Evolutionary conservation across 2,329 filamentous ascomycete genomes (phyloP).

Genomic region (Pseudocercospora crystallina): DNA sequence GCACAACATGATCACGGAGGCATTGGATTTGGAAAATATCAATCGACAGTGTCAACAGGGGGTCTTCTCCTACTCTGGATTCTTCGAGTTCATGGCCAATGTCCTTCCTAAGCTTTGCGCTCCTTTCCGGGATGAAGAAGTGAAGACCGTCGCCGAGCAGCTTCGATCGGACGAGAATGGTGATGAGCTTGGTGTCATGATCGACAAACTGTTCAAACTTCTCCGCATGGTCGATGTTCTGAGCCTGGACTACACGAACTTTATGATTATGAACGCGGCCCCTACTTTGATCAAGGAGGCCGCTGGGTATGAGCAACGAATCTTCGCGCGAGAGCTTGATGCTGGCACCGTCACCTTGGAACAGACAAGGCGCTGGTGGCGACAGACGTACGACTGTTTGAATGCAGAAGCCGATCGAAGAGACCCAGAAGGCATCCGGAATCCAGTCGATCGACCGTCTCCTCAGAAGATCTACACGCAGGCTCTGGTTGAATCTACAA

Average conservation of each 20-base stretch:
- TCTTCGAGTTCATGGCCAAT: constrained; percentile 73
- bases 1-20: constrained; percentile 72
- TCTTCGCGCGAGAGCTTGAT: constrained; percentile 66
- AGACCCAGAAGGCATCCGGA: constrained; percentile 66
- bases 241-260: constrained; percentile 80
- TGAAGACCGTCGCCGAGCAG: constrained; percentile 66
- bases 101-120: constrained; percentile 78
- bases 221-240: constrained; percentile 75
- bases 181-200: constrained; percentile 60
- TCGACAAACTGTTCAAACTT: constrained; percentile 73
- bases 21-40: constrained; percentile 71
- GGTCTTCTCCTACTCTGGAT: constrained; percentile 76
- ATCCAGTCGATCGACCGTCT: constrained; percentile 62
- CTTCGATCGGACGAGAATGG: constrained; percentile 37
- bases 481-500: constrained; percentile 72
- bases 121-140: constrained; percentile 74
- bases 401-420: constrained; percentile 65
- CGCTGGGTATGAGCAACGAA: constrained; percentile 70
- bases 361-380: constrained; percentile 67
- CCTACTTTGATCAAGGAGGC: constrained; percentile 71
- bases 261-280: constrained; percentile 69
- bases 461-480: constrained; percentile 72
- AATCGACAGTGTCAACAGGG: constrained; percentile 67
- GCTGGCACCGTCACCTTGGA: constrained; percentile 55
- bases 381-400: constrained; percentile 62